Percentiles rank a stretch among this genome's conserved stretches.
phyloP scores from a whole-genome alignment of 1,284 basidiomycete genomes.

The Mycena sp. region DNA sequence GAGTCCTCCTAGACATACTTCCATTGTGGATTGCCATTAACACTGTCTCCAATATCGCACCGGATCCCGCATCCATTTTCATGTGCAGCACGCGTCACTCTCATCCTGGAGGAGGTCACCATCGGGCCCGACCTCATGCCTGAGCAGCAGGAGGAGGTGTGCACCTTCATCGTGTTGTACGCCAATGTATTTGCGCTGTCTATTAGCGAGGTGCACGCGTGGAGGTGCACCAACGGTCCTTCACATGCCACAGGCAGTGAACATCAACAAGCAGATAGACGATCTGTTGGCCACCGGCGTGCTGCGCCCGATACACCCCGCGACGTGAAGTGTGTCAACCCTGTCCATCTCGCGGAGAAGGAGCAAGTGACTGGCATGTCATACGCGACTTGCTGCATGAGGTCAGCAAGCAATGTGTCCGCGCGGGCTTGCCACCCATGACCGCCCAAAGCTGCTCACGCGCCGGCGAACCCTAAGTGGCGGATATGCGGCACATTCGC shows the following conservation, averaged over 20 bases:
- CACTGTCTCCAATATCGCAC: no score
- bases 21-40: no score
- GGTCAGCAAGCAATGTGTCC: background rate
- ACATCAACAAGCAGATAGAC: background rate
- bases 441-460: background rate
- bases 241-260: background rate
- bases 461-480: background rate
- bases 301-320: background rate
- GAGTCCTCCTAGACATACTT: no score
- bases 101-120: no score
- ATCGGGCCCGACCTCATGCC: no score
- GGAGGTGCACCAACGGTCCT: background rate
- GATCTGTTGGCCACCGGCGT: background rate
- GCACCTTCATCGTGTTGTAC: no score
- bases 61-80: no score
- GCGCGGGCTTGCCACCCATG: no score
- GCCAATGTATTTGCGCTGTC: no score
- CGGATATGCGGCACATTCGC: background rate
- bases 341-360: background rate
- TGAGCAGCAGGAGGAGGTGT: no score
- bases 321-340: background rate
- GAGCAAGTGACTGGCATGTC: background rate
- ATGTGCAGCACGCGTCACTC: no score
- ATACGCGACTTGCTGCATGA: background rate
- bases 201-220: no score